Evolutionary conservation across 192 early-diverging fungal genomes (phyloP), one percentile per base, ranked within the genome.

Genomic region (Coemansia sp.): DNA sequence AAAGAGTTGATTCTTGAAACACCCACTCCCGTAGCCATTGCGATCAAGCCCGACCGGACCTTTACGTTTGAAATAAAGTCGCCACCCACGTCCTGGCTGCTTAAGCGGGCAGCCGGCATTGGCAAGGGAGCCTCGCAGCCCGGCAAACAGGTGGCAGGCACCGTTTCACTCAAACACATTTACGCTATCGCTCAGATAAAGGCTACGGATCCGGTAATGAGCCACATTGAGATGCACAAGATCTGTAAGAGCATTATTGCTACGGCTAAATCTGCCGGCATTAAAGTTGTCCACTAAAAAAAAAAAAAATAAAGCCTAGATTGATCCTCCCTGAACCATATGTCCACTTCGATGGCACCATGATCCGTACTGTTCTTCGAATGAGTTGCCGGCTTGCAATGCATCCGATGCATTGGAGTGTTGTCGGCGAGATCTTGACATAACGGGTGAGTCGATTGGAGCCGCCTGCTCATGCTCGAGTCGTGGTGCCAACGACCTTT

Each of bases 121-220:
- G 81, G 85, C 59, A 97, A 95, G 77, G 94, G 92, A 38, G 83
- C 88, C 2, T 75, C 81, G 14, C 88, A 86, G 66, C 85, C 93
- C 11, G 87, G 90, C 16, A 81, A 85, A 44, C 87, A 88, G 36
- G 65, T 72, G 12, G 88, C 86, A 2, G 96, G 92, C 47, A 85
- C 83, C 21, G 80, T 98, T 30, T 87, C 83, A 47, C 68, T 98
- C 43, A 98, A 96, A 70, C 93, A 96, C 69, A 79, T 98, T 28
- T 98, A 93, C 57, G 91, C 93, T 56, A 94, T 96, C 69, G 93
- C 90, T 42, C 86, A 89, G 72, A 85, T 96, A 69, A 96, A 96
- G 80, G 67, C 85, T 37, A 67, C 81, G 31, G 94, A 98, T 66
- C 82, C 83, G 36, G 88, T 82, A 5, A 80, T 91, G 81, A 82